phyloP scores from a whole-genome alignment of 2,329 filamentous ascomycete genomes.

The Aspergillus amoenus region DNA sequence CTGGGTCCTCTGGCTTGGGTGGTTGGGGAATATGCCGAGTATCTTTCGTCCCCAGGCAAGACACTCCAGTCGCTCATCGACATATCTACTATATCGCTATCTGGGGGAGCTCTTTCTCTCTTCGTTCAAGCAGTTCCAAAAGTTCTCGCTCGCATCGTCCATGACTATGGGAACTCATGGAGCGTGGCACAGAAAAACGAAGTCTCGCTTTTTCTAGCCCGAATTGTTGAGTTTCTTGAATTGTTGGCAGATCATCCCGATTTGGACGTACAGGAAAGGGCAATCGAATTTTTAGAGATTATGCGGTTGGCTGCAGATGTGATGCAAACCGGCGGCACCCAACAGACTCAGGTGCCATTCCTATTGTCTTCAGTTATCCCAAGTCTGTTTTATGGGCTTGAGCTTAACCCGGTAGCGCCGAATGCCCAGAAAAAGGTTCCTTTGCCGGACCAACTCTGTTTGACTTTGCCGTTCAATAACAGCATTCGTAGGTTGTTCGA shows the following conservation, averaged over 20 bases:
- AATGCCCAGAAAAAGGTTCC: constrained; percentile 86
- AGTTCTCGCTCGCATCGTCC: constrained; percentile 71
- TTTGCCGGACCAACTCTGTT: constrained; percentile 69
- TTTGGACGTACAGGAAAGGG: constrained; percentile 90
- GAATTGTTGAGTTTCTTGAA: constrained; percentile 80
- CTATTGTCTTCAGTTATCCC: constrained; percentile 90
- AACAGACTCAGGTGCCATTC: constrained; percentile 59
- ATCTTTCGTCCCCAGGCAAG: constrained; percentile 68
- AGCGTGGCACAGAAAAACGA: constrained; percentile 70
- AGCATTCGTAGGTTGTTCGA: constrained; percentile 67
- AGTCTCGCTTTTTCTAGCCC: constrained; percentile 73
- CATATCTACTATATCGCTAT: constrained; percentile 56
- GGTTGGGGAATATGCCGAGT: constrained; percentile 80
- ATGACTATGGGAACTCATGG: constrained; percentile 63
- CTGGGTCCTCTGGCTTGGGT: constrained; percentile 80
- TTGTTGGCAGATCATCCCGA: constrained; percentile 76
- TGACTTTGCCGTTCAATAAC: constrained; percentile 78
- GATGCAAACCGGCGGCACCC: constrained; percentile 29
- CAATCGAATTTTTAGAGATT: constrained; percentile 88
- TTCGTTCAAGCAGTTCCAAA: constrained; percentile 85
- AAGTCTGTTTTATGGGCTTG: constrained; percentile 78
- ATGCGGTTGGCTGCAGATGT: constrained; percentile 86
- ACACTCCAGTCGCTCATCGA: constrained; percentile 74
- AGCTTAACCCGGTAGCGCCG: constrained; percentile 84
- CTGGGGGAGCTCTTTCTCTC: constrained; percentile 69